phyloP scores from a whole-genome alignment of 768 basidiomycete genomes.

The Galerina sulciceps region DNA sequence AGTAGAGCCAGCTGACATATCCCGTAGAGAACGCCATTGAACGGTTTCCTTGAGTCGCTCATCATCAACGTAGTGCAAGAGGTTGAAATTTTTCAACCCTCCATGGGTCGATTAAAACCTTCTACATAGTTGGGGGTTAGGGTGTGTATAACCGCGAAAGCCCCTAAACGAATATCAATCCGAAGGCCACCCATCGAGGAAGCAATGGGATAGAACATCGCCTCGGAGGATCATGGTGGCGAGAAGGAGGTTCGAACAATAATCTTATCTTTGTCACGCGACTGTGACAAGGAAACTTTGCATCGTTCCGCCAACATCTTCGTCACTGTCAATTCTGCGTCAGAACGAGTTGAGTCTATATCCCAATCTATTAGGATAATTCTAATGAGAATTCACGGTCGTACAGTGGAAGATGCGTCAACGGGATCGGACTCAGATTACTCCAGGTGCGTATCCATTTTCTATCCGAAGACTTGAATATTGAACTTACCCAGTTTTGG shows the following conservation, averaged over 20 bases:
- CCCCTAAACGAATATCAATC: no score
- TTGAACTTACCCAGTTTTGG: slow-evolving; percentile 13
- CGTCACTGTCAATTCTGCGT: neutral
- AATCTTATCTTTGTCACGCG: slow-evolving; percentile 18
- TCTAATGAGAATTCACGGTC: neutral
- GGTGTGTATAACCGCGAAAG: no score
- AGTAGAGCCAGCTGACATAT: slow-evolving; percentile 6
- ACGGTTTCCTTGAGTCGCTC: slow-evolving; percentile 7
- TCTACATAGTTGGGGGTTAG: neutral
- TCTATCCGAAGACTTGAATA: slow-evolving; percentile 10
- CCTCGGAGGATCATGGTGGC: no score
- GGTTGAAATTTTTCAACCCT: neutral
- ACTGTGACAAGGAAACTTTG: neutral
- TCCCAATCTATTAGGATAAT: neutral
- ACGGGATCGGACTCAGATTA: slow-evolving; percentile 96
- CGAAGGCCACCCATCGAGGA: no score
- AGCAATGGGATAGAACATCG: neutral
- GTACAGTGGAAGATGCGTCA: slow-evolving; percentile 80
- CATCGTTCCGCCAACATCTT: neutral
- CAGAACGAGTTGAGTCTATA: slow-evolving; percentile 21
- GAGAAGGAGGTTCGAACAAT: neutral
- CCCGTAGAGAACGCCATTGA: slow-evolving; percentile 12
- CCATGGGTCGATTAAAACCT: neutral
- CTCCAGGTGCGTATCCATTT: slow-evolving; percentile 74
- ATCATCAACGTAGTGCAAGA: neutral